A percentile compares a stretch with the other conserved stretches of the same genome.
phyloP scores from a whole-genome alignment of 768 basidiomycete species.

The Tulasnella calospora region DNA sequence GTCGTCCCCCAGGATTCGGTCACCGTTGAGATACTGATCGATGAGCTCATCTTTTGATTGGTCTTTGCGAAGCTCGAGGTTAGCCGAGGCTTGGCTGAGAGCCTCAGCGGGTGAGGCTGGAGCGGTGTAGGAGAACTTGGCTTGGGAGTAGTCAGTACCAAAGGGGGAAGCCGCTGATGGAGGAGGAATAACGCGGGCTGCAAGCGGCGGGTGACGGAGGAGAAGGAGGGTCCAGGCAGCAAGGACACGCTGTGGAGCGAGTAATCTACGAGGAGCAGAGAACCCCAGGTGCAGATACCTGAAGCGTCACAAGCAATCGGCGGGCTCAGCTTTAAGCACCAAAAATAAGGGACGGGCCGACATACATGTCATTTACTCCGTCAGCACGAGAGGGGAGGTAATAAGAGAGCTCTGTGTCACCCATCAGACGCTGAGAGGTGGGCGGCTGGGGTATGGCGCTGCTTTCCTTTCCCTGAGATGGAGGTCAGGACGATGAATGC shows the following conservation, averaged over 20 bases:
- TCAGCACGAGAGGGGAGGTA: conserved; percentile 71
- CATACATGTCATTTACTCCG: conserved; percentile 82
- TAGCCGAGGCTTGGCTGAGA: conserved; percentile 45
- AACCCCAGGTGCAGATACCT: conserved; percentile 62
- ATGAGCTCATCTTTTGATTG: conserved; percentile 42
- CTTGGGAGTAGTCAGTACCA: not conserved
- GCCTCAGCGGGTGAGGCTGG: conserved; percentile 46
- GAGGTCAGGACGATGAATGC: not conserved
- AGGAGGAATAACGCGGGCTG: conserved; percentile 44
- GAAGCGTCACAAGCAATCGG: not conserved
- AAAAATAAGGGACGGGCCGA: not conserved
- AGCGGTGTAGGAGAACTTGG: conserved; percentile 37
- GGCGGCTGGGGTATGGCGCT: not conserved
- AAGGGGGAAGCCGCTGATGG: not conserved
- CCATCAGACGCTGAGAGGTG: not conserved
- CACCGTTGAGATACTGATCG: conserved; percentile 68
- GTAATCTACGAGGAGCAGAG: conserved; percentile 43
- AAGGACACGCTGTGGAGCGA: conserved; percentile 48
- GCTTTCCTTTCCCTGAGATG: not conserved
- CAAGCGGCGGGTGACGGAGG: conserved; percentile 66
- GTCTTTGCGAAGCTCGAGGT: conserved; percentile 45
- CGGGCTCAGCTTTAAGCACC: too few species aligned
- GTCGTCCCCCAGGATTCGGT: conserved; percentile 62
- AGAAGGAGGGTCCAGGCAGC: conserved; percentile 65
- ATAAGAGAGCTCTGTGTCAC: conserved; percentile 47